A percentile compares a stretch with the other conserved stretches of the same genome.
Evolutionary conservation across 1,284 basidiomycete genomes (phyloP).

Genomic region (Pterulicium gracile): DNA sequence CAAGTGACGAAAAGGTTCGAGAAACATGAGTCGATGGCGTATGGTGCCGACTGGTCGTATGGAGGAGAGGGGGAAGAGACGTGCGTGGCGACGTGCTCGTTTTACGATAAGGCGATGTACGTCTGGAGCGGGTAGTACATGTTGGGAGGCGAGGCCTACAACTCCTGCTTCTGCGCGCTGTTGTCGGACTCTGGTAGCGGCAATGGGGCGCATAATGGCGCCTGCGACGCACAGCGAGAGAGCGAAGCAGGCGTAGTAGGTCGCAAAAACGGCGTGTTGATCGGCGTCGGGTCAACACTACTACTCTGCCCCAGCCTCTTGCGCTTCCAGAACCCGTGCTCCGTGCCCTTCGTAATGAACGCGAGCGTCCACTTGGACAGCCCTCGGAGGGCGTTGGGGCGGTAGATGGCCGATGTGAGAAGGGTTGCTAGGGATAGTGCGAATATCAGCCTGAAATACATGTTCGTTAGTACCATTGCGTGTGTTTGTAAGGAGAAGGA

Average conservation of each 20-base stretch:
- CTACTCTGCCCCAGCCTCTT: conserved; percentile 18
- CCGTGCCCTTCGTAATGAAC: conserved; percentile 52
- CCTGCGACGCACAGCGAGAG: no score
- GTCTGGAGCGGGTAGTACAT: conserved; percentile 70
- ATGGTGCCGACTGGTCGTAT: conserved; percentile 92
- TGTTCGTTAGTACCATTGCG: no score
- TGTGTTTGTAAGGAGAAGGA: conserved; percentile 1
- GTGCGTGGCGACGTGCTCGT: conserved; percentile 84
- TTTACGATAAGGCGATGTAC: conserved; percentile 86
- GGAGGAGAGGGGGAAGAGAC: conserved; percentile 24
- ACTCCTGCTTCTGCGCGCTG: no score
- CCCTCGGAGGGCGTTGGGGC: conserved; percentile 53
- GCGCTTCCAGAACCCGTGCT: conserved; percentile 38
- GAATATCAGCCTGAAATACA: conserved; percentile 32
- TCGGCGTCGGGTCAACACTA: conserved; percentile 15
- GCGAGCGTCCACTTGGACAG: conserved; percentile 58
- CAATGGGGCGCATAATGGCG: no score
- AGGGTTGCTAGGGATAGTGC: conserved; percentile 53
- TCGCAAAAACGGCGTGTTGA: conserved; percentile 4
- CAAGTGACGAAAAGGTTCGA: conserved; percentile 57
- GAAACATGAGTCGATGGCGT: conserved; percentile 78
- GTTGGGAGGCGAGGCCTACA: no score
- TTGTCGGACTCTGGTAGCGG: no score
- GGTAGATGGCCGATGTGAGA: conserved; percentile 49
- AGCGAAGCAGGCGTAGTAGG: no score